A percentile compares a stretch with the other conserved stretches of the same genome.
phyloP scores from a whole-genome alignment of 768 basidiomycete genomes.

The Lactarius quietus region DNA sequence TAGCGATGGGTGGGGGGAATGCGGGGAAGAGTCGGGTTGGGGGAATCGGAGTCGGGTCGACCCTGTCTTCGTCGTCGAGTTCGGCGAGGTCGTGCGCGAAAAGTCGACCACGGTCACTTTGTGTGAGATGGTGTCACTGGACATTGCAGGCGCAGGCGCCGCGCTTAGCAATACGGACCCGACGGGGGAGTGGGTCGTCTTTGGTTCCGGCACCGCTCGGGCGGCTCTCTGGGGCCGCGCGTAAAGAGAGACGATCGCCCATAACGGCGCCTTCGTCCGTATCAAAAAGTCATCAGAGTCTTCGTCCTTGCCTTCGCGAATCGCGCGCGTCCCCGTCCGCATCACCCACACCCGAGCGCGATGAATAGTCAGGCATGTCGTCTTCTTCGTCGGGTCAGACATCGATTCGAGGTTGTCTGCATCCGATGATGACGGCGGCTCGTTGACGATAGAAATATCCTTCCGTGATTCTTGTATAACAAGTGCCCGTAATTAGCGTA shows the following conservation, averaged over 20 bases:
- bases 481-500: too few species aligned
- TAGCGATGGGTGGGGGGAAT: slow-evolving; percentile 18
- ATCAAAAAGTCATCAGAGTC: slow-evolving; percentile 54
- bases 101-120: slow-evolving; percentile 31
- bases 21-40: slow-evolving; percentile 15
- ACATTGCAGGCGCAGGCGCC: too few species aligned
- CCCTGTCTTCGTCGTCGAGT: slow-evolving; percentile 55
- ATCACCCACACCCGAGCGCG: not conserved
- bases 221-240: slow-evolving; percentile 36
- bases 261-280: slow-evolving; percentile 32
- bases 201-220: slow-evolving; percentile 64
- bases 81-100: slow-evolving; percentile 37
- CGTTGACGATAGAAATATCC: too few species aligned
- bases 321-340: slow-evolving; percentile 27
- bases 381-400: slow-evolving; percentile 64
- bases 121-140: slow-evolving; percentile 11
- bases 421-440: slow-evolving; percentile 47
- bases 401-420: slow-evolving; percentile 79
- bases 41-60: slow-evolving; percentile 57
- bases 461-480: too few species aligned
- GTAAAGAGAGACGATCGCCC: slow-evolving; percentile 35
- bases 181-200: too few species aligned
- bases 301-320: slow-evolving; percentile 33
- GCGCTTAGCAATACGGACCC: too few species aligned
- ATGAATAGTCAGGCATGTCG: slow-evolving; percentile 44